Conservation (phyloP, 352 stramenopile genomes). For the Globisporangium iwayamae region DNA sequence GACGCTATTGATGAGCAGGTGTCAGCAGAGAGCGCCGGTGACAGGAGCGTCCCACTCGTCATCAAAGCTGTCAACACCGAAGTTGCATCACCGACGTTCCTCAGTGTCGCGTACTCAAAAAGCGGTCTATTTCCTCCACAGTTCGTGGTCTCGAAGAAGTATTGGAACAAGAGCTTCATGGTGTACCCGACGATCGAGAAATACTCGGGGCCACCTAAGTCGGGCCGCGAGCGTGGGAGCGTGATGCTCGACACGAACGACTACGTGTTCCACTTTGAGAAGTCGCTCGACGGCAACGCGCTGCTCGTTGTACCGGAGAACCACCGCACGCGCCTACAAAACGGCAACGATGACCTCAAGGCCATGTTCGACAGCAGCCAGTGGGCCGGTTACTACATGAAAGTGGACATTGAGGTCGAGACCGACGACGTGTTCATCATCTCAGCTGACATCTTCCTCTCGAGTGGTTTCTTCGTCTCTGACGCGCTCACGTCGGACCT, state of each 20-base stretch:
- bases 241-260: conserved; percentile 58
- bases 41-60: not conserved
- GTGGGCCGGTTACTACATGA: conserved; percentile 56
- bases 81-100: conserved; percentile 24
- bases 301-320: conserved; percentile 60
- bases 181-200: conserved; percentile 69
- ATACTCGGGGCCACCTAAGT: conserved; percentile 36
- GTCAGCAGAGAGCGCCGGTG: not conserved
- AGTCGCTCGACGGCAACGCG: conserved; percentile 26
- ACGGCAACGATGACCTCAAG: conserved; percentile 42
- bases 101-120: conserved; percentile 34
- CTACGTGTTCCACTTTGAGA: conserved; percentile 71
- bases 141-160: conserved; percentile 53
- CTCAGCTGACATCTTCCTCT: conserved; percentile 44
- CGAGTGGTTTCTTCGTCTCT: conserved; percentile 78
- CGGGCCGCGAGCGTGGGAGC: conserved; percentile 42
- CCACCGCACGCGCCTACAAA: conserved; percentile 35
- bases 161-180: conserved; percentile 66
- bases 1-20: conserved; percentile 8
- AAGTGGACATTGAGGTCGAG: conserved; percentile 58
- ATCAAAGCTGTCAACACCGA: conserved; percentile 4
- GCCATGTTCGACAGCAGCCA: conserved; percentile 57
- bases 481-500: conserved; percentile 35
- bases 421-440: conserved; percentile 55
- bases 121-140: conserved; percentile 19